These are phyloP conservation scores for rapeseed (Brassica napus) DNA, from an alignment of 345 rosid species.

Conservation along the genomic window DNA sequence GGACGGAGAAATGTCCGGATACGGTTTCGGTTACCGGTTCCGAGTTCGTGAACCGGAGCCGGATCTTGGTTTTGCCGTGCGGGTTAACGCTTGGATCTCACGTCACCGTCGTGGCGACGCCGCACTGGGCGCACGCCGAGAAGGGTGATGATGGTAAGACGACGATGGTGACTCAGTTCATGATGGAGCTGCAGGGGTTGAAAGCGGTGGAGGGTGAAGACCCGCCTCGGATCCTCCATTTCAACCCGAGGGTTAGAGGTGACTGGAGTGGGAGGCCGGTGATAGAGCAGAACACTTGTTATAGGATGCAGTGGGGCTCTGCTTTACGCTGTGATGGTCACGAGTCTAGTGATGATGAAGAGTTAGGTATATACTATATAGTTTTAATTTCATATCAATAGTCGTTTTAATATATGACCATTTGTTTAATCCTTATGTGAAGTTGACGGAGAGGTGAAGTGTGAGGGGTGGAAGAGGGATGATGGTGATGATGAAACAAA, in stretches of 20 bases:
- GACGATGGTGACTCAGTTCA: conserved; percentile 74
- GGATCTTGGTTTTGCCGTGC: conserved; percentile 70
- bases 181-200: conserved; percentile 75
- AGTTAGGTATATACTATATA: conserved; percentile 49
- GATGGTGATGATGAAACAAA: conserved; percentile 57
- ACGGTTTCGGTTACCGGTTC: conserved; percentile 57
- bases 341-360: conserved; percentile 69
- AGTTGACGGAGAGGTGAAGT: conserved; percentile 89
- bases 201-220: conserved; percentile 67
- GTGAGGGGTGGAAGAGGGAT: conserved; percentile 79
- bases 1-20: conserved; percentile 57
- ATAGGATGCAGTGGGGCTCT: conserved; percentile 75
- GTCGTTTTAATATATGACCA: not conserved
- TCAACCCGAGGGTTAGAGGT: conserved; percentile 67
- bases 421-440: not conserved
- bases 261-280: conserved; percentile 74
- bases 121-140: conserved; percentile 69
- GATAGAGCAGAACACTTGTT: conserved; percentile 75
- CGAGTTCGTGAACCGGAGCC: conserved; percentile 51
- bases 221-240: conserved; percentile 73
- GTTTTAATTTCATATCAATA: not conserved
- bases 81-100: conserved; percentile 90
- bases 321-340: conserved; percentile 75
- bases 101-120: conserved; percentile 80
- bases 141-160: conserved; percentile 49